Conservation (phyloP, 2,329 filamentous ascomycete genomes). For the Phialophora chinensis region DNA sequence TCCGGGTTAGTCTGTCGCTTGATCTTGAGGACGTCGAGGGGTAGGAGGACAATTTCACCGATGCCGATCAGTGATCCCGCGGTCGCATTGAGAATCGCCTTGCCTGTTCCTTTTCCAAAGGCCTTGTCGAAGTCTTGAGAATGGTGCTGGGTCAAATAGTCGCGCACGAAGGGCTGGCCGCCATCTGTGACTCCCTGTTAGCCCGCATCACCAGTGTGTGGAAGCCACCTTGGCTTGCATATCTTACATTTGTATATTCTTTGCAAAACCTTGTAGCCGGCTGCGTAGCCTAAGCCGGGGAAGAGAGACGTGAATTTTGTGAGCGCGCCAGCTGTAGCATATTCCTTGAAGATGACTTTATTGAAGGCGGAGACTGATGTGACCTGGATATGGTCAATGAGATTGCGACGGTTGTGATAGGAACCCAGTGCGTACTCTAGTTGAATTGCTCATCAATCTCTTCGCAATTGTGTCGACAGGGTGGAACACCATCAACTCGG, state of each 20-base stretch:
- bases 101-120: constrained; percentile 96
- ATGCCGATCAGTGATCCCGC: constrained; percentile 96
- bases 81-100: constrained; percentile 96
- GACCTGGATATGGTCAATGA: constrained; percentile 53
- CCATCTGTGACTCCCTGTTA: constrained; percentile 59
- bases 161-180: constrained; percentile 91
- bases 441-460: constrained; percentile 98
- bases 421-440: constrained; percentile 61
- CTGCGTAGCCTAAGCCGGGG: constrained; percentile 94
- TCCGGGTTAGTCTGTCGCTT: constrained; percentile 99
- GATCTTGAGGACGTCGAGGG: constrained; percentile 97
- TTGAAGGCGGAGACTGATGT: constrained; percentile 71
- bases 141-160: constrained; percentile 82
- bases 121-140: constrained; percentile 81
- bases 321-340: constrained; percentile 71
- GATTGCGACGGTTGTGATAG: not conserved
- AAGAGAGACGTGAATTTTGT: constrained; percentile 94
- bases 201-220: not conserved
- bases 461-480: constrained; percentile 98
- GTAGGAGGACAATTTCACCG: constrained; percentile 92
- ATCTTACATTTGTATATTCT: constrained; percentile 85
- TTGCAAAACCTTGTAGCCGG: constrained; percentile 96
- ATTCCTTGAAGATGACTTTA: constrained; percentile 91
- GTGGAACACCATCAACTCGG: constrained; percentile 91
- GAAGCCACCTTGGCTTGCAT: not conserved